Base-by-base conservation (phyloP, 2,329 filamentous ascomycete species). In the Diaporthe vexans region DNA sequence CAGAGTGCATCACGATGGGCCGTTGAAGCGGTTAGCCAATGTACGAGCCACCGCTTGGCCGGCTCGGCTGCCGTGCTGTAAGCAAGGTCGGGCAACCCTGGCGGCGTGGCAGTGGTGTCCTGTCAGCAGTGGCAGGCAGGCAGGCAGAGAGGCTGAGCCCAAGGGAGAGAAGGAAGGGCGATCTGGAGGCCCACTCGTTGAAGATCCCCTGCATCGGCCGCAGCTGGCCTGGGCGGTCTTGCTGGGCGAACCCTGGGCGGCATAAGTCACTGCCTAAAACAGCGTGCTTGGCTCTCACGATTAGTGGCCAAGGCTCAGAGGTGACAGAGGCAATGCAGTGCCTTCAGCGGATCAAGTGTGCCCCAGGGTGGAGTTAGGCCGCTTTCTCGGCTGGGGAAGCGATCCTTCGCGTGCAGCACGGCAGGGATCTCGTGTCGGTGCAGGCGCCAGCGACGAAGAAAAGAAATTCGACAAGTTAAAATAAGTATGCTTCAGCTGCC, bases 201-300 rank as follows among this genome's bases (percentile, higher is more conserved):
- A 63, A 48, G 40, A 48, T 48, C 59, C 59, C 24, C 26, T 48
- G 59, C 26, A 19, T n/a, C 15, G 17, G 26, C 26, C 59, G 17
- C 11, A 8, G 17, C 59, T 51, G 59, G 40, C 59, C 40, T 48
- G 24, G 59, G 24, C 59, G 15, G 37, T 26, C 33, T 15, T 40
- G 35, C 57, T 21, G 46, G 19, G 46, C 46, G 46, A 10, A 9
- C 26, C 61, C 43, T 51, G 63, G 46, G 29, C 29, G 15, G 33
- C 10, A 52, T 26, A 67, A 26, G 46, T 52, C 33, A 52, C 63
- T 67, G 63, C 63, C 63, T 67, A 52, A 67, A 67, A 26, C 51
- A 10, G 63, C 9, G 29, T 35, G 29, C 63, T 67, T 67, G 63
- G 63, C 63, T 52, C 21, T 52, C 7, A 37, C 33, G 1, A 52